Conservation (phyloP, 805 yeast genomes). For the Yamadazyma scolyti region DNA sequence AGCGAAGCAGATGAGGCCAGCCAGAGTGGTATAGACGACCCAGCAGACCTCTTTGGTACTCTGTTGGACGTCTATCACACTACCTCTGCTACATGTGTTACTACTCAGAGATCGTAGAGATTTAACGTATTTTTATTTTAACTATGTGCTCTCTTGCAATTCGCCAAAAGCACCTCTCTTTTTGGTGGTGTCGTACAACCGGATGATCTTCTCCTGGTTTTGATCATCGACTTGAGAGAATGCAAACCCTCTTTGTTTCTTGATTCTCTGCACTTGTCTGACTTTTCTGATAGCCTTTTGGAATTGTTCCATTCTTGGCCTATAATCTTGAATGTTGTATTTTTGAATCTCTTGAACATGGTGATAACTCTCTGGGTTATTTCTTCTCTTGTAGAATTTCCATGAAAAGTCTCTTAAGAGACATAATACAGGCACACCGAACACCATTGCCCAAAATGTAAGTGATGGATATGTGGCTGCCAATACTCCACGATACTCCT, state of each 20-base stretch:
- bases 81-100: no score
- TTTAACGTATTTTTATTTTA: no score
- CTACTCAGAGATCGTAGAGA: no score
- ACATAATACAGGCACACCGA: conserved; percentile 76
- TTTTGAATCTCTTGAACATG: conserved; percentile 96
- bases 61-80: no score
- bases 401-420: conserved; percentile 84
- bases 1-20: no score
- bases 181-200: conserved; percentile 94
- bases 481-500: conserved; percentile 79
- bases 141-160: conserved; percentile 22
- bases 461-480: conserved; percentile 71
- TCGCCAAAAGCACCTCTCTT: conserved; percentile 71
- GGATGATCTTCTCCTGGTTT: conserved; percentile 85
- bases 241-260: conserved; percentile 98
- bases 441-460: conserved; percentile 77
- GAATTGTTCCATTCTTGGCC: conserved; percentile 96
- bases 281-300: conserved; percentile 96
- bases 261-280: conserved; percentile 96
- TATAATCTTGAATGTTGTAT: conserved; percentile 85
- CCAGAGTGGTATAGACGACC: no score
- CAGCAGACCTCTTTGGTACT: no score
- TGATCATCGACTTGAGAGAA: conserved; percentile 89
- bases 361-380: conserved; percentile 89
- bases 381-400: conserved; percentile 92